Evolutionary conservation across 164 flowering plant species (phyloP), one percentile per base, ranked within the genome.

Genomic region (Aristolochia californica): DNA sequence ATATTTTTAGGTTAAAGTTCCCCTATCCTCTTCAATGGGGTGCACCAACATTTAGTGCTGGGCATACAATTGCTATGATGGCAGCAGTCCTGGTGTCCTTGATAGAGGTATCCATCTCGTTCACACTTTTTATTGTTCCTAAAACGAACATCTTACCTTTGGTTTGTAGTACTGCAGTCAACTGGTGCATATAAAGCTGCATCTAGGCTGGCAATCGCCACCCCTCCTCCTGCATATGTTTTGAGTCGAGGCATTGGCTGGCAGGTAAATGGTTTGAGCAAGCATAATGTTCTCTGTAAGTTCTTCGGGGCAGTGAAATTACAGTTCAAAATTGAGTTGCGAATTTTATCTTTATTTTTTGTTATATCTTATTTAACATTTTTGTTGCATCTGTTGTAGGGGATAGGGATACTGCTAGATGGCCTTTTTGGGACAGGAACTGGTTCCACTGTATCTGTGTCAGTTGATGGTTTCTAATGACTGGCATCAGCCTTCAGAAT

Each of bases 221-320:
- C 99, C 25, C 99, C 97, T 53, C 97, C 97, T 69, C 99, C 97
- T 54, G 93, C 95, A 26, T 88, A 86, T 77, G 97, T 94, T 56
- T 72, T 94, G 68, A 94, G 99, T 64, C 78, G 99, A 52, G 99
- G 99, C 60, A 90, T 94, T 66, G 97, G 97, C 52, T 90, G 96
- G 97, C 99, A 90, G 94, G 97, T 88, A 58, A 75, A 64, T 54
- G 16, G 28, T 54, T 40, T 49, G 11, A 16, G 55, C 15, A 15
- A 63, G 23, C 13, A 48, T 50, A 25, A 45, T 17, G 0, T 23
- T 38, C n/a, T n/a, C n/a, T n/a, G n/a, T n/a, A n/a, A n/a, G n/a
- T n/a, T n/a, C 22, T 38, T 12, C 5, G 23, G 5, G 48, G 18
- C 26, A 4, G 5, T 53, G 28, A 53, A 15, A 53, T 17, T 53